Base-by-base conservation (phyloP, 164 flowering plant genomes). In the Magnolia kwangsiensis region DNA sequence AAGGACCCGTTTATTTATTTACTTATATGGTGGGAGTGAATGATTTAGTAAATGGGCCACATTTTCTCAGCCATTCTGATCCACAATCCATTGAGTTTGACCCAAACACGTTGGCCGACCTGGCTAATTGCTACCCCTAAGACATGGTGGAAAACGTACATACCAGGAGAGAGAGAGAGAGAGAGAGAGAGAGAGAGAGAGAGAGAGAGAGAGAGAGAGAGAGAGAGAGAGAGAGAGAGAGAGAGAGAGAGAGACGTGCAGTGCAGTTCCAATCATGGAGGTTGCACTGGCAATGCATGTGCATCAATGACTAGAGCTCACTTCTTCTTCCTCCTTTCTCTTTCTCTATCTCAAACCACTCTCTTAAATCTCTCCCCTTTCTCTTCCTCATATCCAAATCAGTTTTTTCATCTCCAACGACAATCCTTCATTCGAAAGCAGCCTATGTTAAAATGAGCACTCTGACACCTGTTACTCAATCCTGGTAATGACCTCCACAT, bases 241-340 rank as follows among this genome's bases (percentile, higher is more conserved):
- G 66, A 63, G 66, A 63, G 65, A 63, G 19, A 63, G 68, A 4
- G 81, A 78, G 72, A n/a, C n/a, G n/a, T n/a, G n/a, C n/a, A n/a
- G 86, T 83, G 83, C 81, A 79, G 78, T 80, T 78, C 75, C 82
- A 89, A 90, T 90, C 86, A 90, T 89, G 86, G 84, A 84, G 85
- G 77, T 88, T 80, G 83, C 80, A 82, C 92, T 87, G 91, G 89
- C 90, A 85, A 67, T 80, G 74, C 94, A 90, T 89, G 94, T 90
- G 92, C 90, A 23, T 79, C 84, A 81, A 68, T 72, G 79, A 83
- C 75, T 78, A 64, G 73, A 61, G 37, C 84, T 78, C 77, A 85
- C 88, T 82, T 85, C 80, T 3, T 72, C 84, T 82, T 86, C 86
- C 8, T 78, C 80, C 61, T 37, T 37, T 37, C 45, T 4, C 71